Evolutionary conservation across 331 rosid species (phyloP).

Genomic region (Phaseolus coccineus): DNA sequence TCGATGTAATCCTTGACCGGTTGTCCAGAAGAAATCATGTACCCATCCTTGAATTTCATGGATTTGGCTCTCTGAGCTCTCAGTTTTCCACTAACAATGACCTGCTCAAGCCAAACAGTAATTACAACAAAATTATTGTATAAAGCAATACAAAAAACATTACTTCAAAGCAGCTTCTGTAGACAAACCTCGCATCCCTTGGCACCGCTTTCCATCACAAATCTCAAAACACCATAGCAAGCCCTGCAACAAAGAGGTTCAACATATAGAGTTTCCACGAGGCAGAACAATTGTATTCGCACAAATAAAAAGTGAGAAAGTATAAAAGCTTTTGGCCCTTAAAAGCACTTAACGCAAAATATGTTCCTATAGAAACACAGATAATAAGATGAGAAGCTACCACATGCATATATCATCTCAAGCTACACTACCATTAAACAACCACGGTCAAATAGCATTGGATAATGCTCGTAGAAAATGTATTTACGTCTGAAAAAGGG

Average conservation of each 20-base stretch:
- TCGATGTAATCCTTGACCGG: conserved; percentile 86
- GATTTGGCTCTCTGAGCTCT: conserved; percentile 87
- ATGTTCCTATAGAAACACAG: neutral
- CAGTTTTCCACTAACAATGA: conserved; percentile 82
- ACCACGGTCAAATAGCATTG: no score
- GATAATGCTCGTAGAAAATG: no score
- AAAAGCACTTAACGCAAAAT: neutral
- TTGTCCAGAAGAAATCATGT: conserved; percentile 89
- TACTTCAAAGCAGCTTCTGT: neutral
- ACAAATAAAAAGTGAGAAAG: neutral
- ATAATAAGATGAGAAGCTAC: neutral
- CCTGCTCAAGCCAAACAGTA: conserved; percentile 47
- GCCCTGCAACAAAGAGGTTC: conserved; percentile 54
- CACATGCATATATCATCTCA: neutral
- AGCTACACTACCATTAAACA: neutral
- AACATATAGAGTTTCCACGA: neutral
- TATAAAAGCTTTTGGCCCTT: neutral
- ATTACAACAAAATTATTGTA: neutral
- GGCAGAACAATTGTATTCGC: neutral
- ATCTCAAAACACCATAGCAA: conserved; percentile 87
- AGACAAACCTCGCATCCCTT: conserved; percentile 85
- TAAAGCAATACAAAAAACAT: neutral
- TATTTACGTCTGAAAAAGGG: no score
- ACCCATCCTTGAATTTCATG: conserved; percentile 88
- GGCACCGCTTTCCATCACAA: conserved; percentile 89